Evolutionary conservation across 257 asterid species (phyloP), one percentile per base, ranked within the genome.

Genomic region (Capsicum pubescens): DNA sequence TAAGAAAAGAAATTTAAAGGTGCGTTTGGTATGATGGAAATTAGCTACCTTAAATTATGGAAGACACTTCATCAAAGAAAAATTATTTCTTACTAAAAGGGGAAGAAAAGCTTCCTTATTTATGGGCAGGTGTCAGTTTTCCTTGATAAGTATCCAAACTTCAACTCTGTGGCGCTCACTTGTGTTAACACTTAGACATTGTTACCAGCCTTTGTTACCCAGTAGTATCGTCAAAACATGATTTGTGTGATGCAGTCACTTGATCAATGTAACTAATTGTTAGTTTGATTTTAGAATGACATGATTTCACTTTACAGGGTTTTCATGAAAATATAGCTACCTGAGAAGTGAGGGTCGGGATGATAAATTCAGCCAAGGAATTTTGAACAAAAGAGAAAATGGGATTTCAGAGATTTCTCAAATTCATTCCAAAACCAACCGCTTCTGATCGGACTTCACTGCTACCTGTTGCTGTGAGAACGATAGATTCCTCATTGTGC

Each of bases 391-490:
- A 84, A 26, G 6, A 76, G 46, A 36, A 87, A 16, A 82, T 78
- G 89, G 86, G 76, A 12, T 10, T 78, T n/a, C 74, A 69, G 76
- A 87, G 21, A 83, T 80, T 87, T 86, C 83, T 74, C 83, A 8
- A 72, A 77, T 21, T 85, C 85, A 76, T 57, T 42, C 50, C 85
- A 50, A 80, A 89, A 81, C 82, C 83, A 57, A n/a, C 86, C 68
- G 2, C 80, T 19, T 7, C 64, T 48, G 52, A n/a, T 60, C 80
- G 64, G 50, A 77, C 72, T 32, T 44, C 85, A 13, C 54, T 88
- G 1, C 85, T 89, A 14, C 92, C 86, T 48, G 84, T 85, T 42
- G 79, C 88, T 15, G 82, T 84, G 56, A 88, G 82, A 16, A 86
- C 84, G 13, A 86, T 91, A 39, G 89, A 86, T 50, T 74, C 85